Evolutionary conservation across 2,329 filamentous ascomycete species (phyloP).

Genomic region (Fonsecaea pugnacius): DNA sequence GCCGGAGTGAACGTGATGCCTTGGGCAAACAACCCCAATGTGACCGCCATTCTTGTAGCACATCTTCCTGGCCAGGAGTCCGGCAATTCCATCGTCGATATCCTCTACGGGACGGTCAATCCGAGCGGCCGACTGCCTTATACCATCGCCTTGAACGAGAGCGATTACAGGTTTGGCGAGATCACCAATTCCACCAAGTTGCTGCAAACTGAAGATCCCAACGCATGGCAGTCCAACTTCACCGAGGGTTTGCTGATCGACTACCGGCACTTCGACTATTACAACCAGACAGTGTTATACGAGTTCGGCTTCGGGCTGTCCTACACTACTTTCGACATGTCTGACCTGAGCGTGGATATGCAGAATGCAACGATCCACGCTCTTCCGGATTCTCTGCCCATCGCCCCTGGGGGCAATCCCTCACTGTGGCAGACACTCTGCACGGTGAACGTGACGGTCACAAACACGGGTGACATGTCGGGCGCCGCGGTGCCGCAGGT

Average conservation of each 20-base stretch:
- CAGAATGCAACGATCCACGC: constrained; percentile 54
- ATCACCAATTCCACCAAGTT: constrained; percentile 50
- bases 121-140: constrained; percentile 78
- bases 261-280: constrained; percentile 74
- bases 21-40: constrained; percentile 57
- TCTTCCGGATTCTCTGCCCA: constrained; percentile 51
- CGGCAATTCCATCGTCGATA: constrained; percentile 76
- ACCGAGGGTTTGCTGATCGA: constrained; percentile 81
- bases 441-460: constrained; percentile 68
- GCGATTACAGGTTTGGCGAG: constrained; percentile 68
- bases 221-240: constrained; percentile 73
- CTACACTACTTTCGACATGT: constrained; percentile 79
- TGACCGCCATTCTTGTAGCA: constrained; percentile 83
- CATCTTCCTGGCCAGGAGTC: constrained; percentile 82
- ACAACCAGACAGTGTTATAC: constrained; percentile 45
- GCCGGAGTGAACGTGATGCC: constrained; percentile 47
- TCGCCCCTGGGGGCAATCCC: constrained; percentile 61
- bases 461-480: constrained; percentile 68
- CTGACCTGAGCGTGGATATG: constrained; percentile 63
- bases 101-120: constrained; percentile 82
- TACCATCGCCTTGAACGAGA: constrained; percentile 71
- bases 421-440: constrained; percentile 60
- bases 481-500: constrained; percentile 77
- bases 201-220: constrained; percentile 36
- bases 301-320: constrained; percentile 82